Evolutionary conservation across 2,329 filamentous ascomycete genomes (phyloP).

Genomic region (Cytospora mali): DNA sequence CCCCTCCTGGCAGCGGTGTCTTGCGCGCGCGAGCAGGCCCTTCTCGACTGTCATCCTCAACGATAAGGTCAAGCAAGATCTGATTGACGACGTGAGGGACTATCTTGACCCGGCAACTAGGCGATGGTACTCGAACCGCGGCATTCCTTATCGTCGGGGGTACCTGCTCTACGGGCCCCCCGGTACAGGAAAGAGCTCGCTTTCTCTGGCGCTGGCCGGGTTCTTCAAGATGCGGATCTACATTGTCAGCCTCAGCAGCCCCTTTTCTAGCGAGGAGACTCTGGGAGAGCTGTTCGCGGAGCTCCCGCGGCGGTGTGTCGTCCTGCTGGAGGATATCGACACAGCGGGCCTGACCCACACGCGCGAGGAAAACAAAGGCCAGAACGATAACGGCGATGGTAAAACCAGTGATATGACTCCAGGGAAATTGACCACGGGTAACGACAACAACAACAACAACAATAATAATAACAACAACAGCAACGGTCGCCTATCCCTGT

Average conservation of each 20-base stretch:
- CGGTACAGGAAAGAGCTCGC: conserved; percentile 76
- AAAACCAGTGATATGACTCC: conserved; percentile 29
- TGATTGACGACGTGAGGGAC: conserved; percentile 63
- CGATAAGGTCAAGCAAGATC: conserved; percentile 59
- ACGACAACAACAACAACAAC: conserved; percentile 26
- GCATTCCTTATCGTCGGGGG: conserved; percentile 82
- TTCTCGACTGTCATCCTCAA: conserved; percentile 68
- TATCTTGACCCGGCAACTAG: conserved; percentile 65
- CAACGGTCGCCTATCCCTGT: conserved; percentile 62
- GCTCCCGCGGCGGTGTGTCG: conserved; percentile 70
- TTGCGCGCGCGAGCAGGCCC: conserved; percentile 61
- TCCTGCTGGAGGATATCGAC: conserved; percentile 78
- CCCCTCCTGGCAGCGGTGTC: conserved; percentile 62
- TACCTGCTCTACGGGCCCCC: conserved; percentile 82
- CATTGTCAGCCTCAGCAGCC: conserved; percentile 69
- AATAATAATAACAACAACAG: conserved; percentile 32
- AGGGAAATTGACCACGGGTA: conserved; percentile 10
- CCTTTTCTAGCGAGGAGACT: conserved; percentile 65
- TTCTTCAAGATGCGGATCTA: conserved; percentile 72
- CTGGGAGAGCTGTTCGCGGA: conserved; percentile 65
- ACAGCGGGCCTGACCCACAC: conserved; percentile 69
- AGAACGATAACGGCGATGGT: conserved; percentile 21
- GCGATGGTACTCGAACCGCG: conserved; percentile 81
- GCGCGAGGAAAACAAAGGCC: conserved; percentile 41
- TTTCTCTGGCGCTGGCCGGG: conserved; percentile 71